A percentile compares a stretch with the other conserved stretches of the same genome.
These are phyloP conservation scores for Herpetomonas tarakana DNA, from an alignment of 208 protist genomes.

Conservation along the genomic window DNA sequence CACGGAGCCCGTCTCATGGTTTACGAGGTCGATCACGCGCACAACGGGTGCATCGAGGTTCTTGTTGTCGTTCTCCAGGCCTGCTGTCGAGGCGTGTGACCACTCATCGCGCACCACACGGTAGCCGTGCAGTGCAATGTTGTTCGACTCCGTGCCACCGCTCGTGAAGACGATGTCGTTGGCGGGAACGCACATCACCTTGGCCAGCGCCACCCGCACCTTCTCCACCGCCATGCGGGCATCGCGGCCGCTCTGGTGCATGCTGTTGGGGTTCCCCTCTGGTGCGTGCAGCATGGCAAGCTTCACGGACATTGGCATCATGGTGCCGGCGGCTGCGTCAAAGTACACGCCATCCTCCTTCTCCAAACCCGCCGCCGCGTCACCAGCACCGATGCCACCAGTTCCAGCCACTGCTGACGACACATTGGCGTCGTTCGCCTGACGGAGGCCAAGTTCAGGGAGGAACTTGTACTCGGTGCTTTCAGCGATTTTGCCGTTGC, in stretches of 20 bases:
- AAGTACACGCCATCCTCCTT: slow-evolving; percentile 58
- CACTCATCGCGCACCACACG: slow-evolving; percentile 59
- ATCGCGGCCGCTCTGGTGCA: slow-evolving; percentile 67
- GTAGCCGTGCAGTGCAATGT: slow-evolving; percentile 80
- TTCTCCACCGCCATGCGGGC: slow-evolving; percentile 75
- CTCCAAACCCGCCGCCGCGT: not conserved
- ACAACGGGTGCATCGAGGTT: slow-evolving; percentile 20
- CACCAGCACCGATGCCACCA: not conserved
- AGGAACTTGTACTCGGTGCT: slow-evolving; percentile 36
- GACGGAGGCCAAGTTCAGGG: slow-evolving; percentile 35
- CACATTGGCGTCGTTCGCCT: not conserved
- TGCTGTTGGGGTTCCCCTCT: slow-evolving; percentile 73
- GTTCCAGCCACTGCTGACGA: not conserved
- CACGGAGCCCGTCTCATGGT: slow-evolving; percentile 75
- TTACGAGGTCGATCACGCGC: slow-evolving; percentile 68
- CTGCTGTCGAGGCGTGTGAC: slow-evolving; percentile 62
- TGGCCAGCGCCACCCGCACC: slow-evolving; percentile 50
- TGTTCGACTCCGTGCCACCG: slow-evolving; percentile 82
- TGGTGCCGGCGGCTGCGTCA: slow-evolving; percentile 70
- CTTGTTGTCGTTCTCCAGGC: slow-evolving; percentile 12
- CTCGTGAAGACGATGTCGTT: slow-evolving; percentile 76
- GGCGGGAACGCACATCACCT: slow-evolving; percentile 49
- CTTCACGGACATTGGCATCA: slow-evolving; percentile 39
- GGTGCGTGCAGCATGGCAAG: slow-evolving; percentile 55
- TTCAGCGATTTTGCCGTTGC: slow-evolving; percentile 38